Conservation (phyloP, 179 eudicot species). For the Nepenthes alata region DNA sequence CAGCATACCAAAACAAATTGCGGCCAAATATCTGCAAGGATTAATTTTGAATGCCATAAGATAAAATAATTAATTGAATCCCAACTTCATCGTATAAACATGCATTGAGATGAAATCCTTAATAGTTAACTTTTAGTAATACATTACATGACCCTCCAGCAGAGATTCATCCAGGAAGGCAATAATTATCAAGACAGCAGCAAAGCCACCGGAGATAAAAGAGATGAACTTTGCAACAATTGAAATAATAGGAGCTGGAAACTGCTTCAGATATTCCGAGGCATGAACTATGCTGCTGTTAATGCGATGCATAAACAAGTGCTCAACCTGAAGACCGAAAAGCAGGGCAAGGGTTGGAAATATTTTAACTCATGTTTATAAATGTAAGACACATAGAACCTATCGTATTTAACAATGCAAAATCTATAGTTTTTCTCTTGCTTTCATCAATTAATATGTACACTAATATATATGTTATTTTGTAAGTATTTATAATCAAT, state of each 20-base stretch:
- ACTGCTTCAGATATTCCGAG: conserved; percentile 82
- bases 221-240: conserved; percentile 81
- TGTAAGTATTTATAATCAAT: too few relatives aligned
- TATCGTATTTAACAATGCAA: too few relatives aligned
- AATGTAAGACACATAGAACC: too few relatives aligned
- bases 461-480: too few relatives aligned
- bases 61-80: not conserved
- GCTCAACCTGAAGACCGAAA: conserved; percentile 58
- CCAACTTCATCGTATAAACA: not conserved
- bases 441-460: too few relatives aligned
- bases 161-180: conserved; percentile 90
- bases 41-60: conserved; percentile 4
- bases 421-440: too few relatives aligned
- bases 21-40: conserved; percentile 77
- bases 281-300: conserved; percentile 71
- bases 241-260: conserved; percentile 77
- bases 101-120: not conserved
- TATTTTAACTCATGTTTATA: too few relatives aligned
- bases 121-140: conserved; percentile 2
- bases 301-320: conserved; percentile 78
- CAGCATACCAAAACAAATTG: conserved; percentile 92
- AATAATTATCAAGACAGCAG: conserved; percentile 79
- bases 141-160: conserved; percentile 93
- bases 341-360: not conserved
- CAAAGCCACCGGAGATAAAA: conserved; percentile 86